Percentiles rank a stretch among this genome's conserved stretches.
These are phyloP conservation scores for Halophytophthora polymorphica DNA, from an alignment of 352 stramenopile genomes.

Conservation along the genomic window DNA sequence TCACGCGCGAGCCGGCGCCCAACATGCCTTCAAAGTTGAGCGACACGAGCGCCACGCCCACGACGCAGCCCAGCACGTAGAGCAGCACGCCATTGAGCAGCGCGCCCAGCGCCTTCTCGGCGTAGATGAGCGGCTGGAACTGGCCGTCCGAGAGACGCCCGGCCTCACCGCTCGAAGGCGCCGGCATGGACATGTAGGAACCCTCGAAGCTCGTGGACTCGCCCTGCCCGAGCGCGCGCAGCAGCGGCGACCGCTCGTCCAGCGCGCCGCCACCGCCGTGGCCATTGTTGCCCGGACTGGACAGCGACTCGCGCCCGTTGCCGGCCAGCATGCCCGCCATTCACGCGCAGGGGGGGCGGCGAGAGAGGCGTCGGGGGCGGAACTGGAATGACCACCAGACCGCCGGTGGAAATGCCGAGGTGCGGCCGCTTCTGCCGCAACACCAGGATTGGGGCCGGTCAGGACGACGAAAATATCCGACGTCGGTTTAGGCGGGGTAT, in stretches of 20 bases:
- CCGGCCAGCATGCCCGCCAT: neutral
- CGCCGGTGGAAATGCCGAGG: too few relatives aligned
- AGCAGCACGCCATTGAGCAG: slow-evolving; percentile 76
- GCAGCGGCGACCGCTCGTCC: slow-evolving; percentile 66
- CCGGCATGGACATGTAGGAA: slow-evolving; percentile 73
- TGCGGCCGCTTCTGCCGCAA: too few relatives aligned
- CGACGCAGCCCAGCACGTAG: slow-evolving; percentile 73
- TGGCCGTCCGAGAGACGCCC: slow-evolving; percentile 33
- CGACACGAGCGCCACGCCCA: slow-evolving; percentile 63
- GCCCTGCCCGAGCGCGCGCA: slow-evolving; percentile 47
- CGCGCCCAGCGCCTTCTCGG: slow-evolving; percentile 67
- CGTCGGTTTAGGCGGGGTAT: too few relatives aligned
- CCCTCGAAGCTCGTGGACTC: slow-evolving; percentile 57
- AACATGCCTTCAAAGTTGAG: slow-evolving; percentile 79
- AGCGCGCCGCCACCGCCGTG: slow-evolving; percentile 7
- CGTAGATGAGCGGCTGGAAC: slow-evolving; percentile 78
- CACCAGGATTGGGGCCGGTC: too few relatives aligned
- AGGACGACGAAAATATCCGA: too few relatives aligned
- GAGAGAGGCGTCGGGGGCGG: slow-evolving; percentile 6
- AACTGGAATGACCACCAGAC: too few relatives aligned
- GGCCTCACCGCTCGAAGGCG: slow-evolving; percentile 15
- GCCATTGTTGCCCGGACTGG: slow-evolving; percentile 13
- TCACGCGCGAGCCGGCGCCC: slow-evolving; percentile 28
- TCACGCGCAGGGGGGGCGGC: neutral
- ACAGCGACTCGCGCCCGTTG: slow-evolving; percentile 25